phyloP scores from a whole-genome alignment of 306 rosid species.

The Malus domestica region ASM211411v1 NC_041794.1:35735501-35736000 shows the following conservation, averaged over 20 bases:
- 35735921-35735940: slow-evolving; percentile 67
- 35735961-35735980: slow-evolving; percentile 74
- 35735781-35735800: neutral
- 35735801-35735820: neutral
- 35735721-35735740: neutral
- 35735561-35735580: neutral
- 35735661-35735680: neutral
- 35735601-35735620: neutral
- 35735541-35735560: fast-evolving
- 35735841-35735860: slow-evolving; percentile 23
- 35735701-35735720: neutral
- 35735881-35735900: slow-evolving; percentile 67
- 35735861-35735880: slow-evolving; percentile 77
- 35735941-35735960: slow-evolving; percentile 81
- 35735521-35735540: neutral
- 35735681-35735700: neutral
- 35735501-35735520: neutral
- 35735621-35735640: too few species aligned
- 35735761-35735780: slow-evolving; percentile 5
- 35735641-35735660: neutral
- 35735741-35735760: slow-evolving; percentile 1
- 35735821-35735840: neutral
- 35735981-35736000: slow-evolving; percentile 70
- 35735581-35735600: neutral
- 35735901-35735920: slow-evolving; percentile 71